Percentiles rank a stretch among this genome's conserved stretches.
Conservation (phyloP, 2,329 filamentous ascomycete genomes). For the Aspergillus sp. region DNA sequence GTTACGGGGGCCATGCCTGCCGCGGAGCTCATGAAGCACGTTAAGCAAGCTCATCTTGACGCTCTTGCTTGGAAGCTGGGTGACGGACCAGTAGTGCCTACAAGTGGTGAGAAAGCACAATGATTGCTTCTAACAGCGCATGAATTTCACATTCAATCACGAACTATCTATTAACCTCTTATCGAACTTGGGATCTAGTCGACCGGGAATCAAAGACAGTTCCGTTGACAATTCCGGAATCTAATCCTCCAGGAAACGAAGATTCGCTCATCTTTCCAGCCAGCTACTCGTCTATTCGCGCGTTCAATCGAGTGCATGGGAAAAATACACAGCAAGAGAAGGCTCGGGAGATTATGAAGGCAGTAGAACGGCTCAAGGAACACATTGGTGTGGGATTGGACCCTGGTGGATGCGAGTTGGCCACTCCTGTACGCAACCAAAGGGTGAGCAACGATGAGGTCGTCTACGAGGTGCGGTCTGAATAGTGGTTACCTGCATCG, state of each 20-base stretch:
- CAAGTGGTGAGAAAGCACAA: slow-evolving; percentile 57
- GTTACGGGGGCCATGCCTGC: slow-evolving; percentile 28
- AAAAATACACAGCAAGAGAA: slow-evolving; percentile 51
- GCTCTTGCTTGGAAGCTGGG: slow-evolving; percentile 61
- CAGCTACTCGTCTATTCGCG: slow-evolving; percentile 40
- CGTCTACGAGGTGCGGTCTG: slow-evolving; percentile 38
- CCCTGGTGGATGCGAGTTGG: slow-evolving; percentile 57
- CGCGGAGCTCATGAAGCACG: slow-evolving; percentile 55
- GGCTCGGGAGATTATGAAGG: slow-evolving; percentile 49
- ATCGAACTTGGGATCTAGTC: slow-evolving; percentile 21
- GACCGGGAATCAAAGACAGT: slow-evolving; percentile 17
- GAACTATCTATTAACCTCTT: slow-evolving; percentile 27
- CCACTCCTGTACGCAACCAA: slow-evolving; percentile 55
- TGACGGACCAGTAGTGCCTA: slow-evolving; percentile 61
- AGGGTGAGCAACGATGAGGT: slow-evolving; percentile 58
- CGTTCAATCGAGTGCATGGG: slow-evolving; percentile 49
- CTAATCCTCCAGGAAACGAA: slow-evolving; percentile 31
- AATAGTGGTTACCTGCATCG: background rate
- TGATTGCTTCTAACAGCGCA: slow-evolving; percentile 29
- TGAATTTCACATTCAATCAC: slow-evolving; percentile 8
- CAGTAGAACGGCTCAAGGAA: slow-evolving; percentile 55
- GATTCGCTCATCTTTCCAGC: slow-evolving; percentile 44
- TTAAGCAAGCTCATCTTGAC: slow-evolving; percentile 57
- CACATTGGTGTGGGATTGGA: slow-evolving; percentile 59
- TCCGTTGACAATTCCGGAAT: slow-evolving; percentile 52